A percentile compares a stretch with the other conserved stretches of the same genome.
phyloP scores from a whole-genome alignment of 2,329 filamentous ascomycete species.

The Stenocarpella maydis region DNA sequence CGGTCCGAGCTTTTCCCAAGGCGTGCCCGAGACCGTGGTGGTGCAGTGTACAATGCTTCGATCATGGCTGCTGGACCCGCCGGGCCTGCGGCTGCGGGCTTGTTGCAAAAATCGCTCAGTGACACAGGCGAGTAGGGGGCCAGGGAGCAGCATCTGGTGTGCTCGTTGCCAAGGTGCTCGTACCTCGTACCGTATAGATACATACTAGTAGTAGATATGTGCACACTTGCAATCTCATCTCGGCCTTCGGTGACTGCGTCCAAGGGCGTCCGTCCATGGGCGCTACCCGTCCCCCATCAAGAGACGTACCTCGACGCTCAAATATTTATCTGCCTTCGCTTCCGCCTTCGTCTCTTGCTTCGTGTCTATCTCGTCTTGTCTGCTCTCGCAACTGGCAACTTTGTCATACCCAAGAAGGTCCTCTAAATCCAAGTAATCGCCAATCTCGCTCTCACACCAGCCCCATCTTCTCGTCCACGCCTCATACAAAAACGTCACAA shows the following conservation, averaged over 20 bases:
- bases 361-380: not conserved
- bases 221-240: constrained; percentile 24
- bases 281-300: not conserved
- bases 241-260: constrained; percentile 28
- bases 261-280: not conserved
- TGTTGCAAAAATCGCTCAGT: constrained; percentile 33
- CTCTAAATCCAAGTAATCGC: not conserved
- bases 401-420: not conserved
- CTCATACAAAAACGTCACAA: constrained; percentile 18
- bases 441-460: not conserved
- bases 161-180: not conserved
- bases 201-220: constrained; percentile 5
- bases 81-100: constrained; percentile 20
- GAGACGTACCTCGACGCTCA: constrained; percentile 19
- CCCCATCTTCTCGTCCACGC: not conserved
- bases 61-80: constrained; percentile 5
- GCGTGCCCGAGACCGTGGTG: constrained; percentile 23
- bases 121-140: not conserved
- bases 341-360: not conserved
- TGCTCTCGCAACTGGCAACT: not conserved
- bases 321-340: constrained; percentile 28
- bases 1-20: constrained; percentile 13
- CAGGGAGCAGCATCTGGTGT: not conserved
- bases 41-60: constrained; percentile 22
- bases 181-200: constrained; percentile 1